These are phyloP conservation scores for Aegilops umbellulata DNA, from an alignment of 176 grass and related monocot species.

Conservation along the genomic window DNA sequence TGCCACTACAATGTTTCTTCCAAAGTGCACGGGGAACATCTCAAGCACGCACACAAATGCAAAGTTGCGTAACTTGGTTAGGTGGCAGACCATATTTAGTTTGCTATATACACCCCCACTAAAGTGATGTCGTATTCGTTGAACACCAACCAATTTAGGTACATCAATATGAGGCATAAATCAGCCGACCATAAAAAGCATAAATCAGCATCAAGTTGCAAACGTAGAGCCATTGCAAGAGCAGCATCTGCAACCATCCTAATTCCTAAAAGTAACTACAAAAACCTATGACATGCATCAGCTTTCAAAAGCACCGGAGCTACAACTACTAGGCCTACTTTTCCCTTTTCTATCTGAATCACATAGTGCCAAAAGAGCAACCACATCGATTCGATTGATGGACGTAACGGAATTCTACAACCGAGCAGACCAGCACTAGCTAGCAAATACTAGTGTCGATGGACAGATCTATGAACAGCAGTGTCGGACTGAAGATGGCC, in stretches of 20 bases:
- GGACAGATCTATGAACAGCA: slow-evolving; percentile 30
- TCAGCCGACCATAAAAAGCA: not conserved
- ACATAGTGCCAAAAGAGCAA: not conserved
- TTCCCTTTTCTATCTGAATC: not conserved
- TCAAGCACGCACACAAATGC: too few species aligned
- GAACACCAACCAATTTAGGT: too few species aligned
- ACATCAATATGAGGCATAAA: not conserved
- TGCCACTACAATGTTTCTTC: not conserved
- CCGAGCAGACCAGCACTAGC: not conserved
- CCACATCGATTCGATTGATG: not conserved
- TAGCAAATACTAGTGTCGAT: not conserved
- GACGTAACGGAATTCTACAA: not conserved
- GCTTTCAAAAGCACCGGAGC: not conserved
- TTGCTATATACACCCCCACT: too few species aligned
- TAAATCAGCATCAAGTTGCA: not conserved
- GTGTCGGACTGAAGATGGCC: not conserved
- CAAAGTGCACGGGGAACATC: not conserved
- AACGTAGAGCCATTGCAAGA: not conserved
- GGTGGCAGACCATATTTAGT: too few species aligned
- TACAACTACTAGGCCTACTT: not conserved
- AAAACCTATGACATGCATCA: slow-evolving; percentile 5
- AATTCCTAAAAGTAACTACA: not conserved
- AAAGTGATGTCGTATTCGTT: too few species aligned
- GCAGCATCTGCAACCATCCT: not conserved
- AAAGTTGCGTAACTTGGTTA: too few species aligned